A percentile compares a stretch with the other conserved stretches of the same genome.
Evolutionary conservation across 176 grass and related monocot species (phyloP).

Genomic region (Metroxylon sagu): DNA sequence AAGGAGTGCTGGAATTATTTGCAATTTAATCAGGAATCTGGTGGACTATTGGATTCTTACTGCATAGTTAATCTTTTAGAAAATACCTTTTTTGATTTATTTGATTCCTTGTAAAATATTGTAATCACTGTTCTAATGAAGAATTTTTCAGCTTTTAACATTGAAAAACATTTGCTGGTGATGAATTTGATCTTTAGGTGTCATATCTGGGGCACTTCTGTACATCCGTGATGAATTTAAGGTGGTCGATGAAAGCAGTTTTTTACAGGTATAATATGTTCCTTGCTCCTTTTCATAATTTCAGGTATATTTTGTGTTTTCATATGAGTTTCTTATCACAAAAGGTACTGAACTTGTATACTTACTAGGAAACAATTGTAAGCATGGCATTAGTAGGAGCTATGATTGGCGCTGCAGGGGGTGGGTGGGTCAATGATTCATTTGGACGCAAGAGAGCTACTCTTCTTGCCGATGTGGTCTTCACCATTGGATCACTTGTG

Average conservation of each 20-base stretch:
- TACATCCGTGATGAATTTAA: slow-evolving; percentile 93
- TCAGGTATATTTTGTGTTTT: too few relatives aligned
- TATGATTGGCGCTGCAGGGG: slow-evolving; percentile 70
- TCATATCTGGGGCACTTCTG: slow-evolving; percentile 88
- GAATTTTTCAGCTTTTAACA: neutral
- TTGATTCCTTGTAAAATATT: neutral
- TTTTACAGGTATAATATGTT: slow-evolving; percentile 60
- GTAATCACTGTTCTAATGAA: too few relatives aligned
- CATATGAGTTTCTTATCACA: too few relatives aligned
- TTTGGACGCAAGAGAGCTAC: slow-evolving; percentile 75
- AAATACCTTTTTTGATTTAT: too few relatives aligned
- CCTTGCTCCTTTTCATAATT: too few relatives aligned
- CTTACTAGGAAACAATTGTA: slow-evolving; percentile 83
- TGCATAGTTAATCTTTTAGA: too few relatives aligned
- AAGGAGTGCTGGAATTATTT: too few relatives aligned
- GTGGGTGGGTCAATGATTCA: slow-evolving; percentile 89
- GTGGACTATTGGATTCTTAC: too few relatives aligned
- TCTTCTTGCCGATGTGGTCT: slow-evolving; percentile 81
- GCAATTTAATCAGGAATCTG: too few relatives aligned
- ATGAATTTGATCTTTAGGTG: slow-evolving; percentile 41
- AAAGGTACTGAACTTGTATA: slow-evolving; percentile 8
- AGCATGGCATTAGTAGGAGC: slow-evolving; percentile 95
- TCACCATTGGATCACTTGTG: slow-evolving; percentile 65
- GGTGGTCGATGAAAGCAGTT: slow-evolving; percentile 45
- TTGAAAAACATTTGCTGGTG: neutral